Conservation (phyloP, 441 rosid species). For the Macaranga tanarius region DNA sequence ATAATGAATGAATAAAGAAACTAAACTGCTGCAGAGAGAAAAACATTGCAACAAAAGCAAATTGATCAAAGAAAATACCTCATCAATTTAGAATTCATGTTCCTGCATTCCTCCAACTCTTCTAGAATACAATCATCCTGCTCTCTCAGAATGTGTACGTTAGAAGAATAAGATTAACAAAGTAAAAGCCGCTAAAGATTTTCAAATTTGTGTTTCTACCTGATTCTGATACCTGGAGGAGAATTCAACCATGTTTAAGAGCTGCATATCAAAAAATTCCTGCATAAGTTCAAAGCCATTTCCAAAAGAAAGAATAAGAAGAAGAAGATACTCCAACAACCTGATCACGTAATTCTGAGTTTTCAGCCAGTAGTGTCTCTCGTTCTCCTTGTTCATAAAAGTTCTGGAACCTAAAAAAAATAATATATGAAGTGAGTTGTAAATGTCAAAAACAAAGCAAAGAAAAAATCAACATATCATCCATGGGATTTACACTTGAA, state of each 20-base stretch:
- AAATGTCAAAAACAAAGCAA: constrained; percentile 9
- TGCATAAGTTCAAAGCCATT: constrained; percentile 17
- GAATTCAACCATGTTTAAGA: constrained; percentile 47
- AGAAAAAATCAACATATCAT: constrained; percentile 19
- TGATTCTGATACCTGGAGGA: constrained; percentile 36
- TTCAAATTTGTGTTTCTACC: constrained; percentile 37
- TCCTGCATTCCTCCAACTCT: constrained; percentile 74
- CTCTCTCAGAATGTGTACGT: constrained; percentile 25
- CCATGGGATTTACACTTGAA: constrained; percentile 51
- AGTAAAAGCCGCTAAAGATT: constrained; percentile 23
- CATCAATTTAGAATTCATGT: constrained; percentile 59
- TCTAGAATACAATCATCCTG: constrained; percentile 53
- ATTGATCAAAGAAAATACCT: constrained; percentile 45
- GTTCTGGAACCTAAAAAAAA: constrained; percentile 59
- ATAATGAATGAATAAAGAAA: background rate
- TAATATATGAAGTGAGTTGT: constrained; percentile 20
- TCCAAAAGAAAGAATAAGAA: background rate
- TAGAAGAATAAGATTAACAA: constrained; percentile 17
- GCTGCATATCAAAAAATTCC: constrained; percentile 42
- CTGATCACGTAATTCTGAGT: constrained; percentile 73
- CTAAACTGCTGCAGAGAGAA: background rate
- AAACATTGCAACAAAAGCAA: constrained; percentile 16
- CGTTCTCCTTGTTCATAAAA: constrained; percentile 69
- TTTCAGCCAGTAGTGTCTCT: constrained; percentile 59
- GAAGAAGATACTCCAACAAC: constrained; percentile 36